Evolutionary conservation across 768 basidiomycete genomes (phyloP).

Genomic region (Lentinula aciculospora): DNA sequence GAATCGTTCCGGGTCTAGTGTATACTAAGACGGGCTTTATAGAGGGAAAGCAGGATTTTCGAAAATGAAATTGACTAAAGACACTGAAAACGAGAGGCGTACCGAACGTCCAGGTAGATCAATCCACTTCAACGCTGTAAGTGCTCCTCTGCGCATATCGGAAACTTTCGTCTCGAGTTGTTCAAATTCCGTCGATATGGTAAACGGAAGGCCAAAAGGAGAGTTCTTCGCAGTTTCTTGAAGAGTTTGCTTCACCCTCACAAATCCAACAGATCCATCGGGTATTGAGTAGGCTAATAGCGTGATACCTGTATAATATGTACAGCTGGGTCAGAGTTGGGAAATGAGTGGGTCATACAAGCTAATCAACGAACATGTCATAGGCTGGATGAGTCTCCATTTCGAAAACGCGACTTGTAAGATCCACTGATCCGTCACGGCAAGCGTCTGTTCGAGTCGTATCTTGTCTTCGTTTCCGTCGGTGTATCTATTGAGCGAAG

Average conservation of each 20-base stretch:
- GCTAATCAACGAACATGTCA: slow-evolving; percentile 1
- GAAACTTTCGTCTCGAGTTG: slow-evolving; percentile 17
- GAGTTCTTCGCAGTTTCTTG: slow-evolving; percentile 17
- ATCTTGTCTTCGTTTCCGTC: slow-evolving; percentile 6
- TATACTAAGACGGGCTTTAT: slow-evolving; percentile 53
- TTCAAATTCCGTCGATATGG: slow-evolving; percentile 27
- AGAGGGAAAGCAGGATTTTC: background rate
- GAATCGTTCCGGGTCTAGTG: slow-evolving; percentile 53
- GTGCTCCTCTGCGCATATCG: slow-evolving; percentile 33
- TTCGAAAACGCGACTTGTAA: slow-evolving; percentile 54
- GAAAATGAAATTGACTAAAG: slow-evolving; percentile 4
- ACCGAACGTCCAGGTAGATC: slow-evolving; percentile 32
- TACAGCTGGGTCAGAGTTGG: background rate
- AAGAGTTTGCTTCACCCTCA: slow-evolving; percentile 48
- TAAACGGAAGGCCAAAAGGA: slow-evolving; percentile 28
- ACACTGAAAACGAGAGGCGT: no score
- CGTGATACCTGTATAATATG: slow-evolving; percentile 42
- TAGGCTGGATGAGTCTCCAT: slow-evolving; percentile 35
- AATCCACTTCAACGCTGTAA: slow-evolving; percentile 58
- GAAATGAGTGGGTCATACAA: background rate
- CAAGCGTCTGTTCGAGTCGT: slow-evolving; percentile 24
- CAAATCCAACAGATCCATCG: slow-evolving; percentile 51
- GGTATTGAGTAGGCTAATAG: slow-evolving; percentile 52
- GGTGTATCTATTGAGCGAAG: slow-evolving; percentile 19
- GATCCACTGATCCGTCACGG: slow-evolving; percentile 57